A percentile compares a stretch with the other conserved stretches of the same genome.
Conservation (phyloP, 2,329 filamentous ascomycete genomes). For the Tolypocladium cylindrosporum region DNA sequence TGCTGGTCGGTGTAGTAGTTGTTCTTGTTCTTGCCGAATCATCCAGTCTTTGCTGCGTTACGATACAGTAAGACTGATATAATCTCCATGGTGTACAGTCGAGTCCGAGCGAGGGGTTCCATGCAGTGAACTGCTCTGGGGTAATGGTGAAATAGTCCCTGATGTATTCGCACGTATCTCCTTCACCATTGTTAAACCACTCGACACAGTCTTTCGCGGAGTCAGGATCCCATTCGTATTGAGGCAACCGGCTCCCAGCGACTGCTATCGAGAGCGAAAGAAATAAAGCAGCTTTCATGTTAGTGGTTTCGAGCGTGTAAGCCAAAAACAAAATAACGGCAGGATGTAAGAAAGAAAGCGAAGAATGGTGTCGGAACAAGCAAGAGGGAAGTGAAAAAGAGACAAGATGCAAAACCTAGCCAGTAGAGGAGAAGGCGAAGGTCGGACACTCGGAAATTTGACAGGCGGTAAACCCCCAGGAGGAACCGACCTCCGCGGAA, state of each 20-base stretch:
- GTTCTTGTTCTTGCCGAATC: neutral
- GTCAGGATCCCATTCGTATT: neutral
- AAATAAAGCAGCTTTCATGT: neutral
- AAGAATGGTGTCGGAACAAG: neutral
- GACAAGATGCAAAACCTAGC: neutral
- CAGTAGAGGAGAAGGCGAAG: neutral
- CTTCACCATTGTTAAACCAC: neutral
- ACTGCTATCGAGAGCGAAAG: neutral
- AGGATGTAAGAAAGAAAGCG: neutral
- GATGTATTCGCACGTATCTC: neutral
- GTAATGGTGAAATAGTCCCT: neutral
- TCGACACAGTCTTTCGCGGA: neutral
- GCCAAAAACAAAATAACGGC: neutral
- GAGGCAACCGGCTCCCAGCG: neutral
- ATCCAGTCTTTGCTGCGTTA: neutral
- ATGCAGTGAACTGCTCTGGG: neutral
- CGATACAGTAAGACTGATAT: neutral
- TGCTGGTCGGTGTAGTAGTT: neutral
- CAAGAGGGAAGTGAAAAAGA: neutral
- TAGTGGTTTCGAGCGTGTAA: neutral
- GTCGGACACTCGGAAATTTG: neutral
- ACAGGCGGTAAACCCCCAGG: neutral
- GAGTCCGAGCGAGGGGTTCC: neutral
- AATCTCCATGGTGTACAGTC: neutral
- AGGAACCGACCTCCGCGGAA: neutral